Percentiles rank a stretch among this genome's conserved stretches.
Evolutionary conservation across 2,329 filamentous ascomycete species (phyloP).

Genomic region (Zasmidium angulare): DNA sequence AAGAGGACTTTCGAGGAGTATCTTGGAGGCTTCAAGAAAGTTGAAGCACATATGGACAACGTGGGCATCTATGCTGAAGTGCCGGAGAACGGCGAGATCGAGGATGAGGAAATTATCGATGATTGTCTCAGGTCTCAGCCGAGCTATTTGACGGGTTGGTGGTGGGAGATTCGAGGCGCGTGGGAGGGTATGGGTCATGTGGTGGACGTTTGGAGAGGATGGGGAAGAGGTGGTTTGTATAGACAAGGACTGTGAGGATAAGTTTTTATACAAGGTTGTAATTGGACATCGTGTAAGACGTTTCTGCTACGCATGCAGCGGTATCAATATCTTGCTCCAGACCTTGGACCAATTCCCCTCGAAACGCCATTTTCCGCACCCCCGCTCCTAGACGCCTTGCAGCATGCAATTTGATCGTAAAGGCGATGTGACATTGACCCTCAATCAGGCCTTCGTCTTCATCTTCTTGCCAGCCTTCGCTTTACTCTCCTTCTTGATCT

Average conservation of each 20-base stretch:
- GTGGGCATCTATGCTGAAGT: too few species aligned
- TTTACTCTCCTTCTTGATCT: slow-evolving; percentile 7
- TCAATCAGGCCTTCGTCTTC: too few species aligned
- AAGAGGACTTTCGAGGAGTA: slow-evolving; percentile 65
- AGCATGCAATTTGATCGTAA: too few species aligned
- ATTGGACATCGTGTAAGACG: neutral
- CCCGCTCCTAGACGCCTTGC: too few species aligned
- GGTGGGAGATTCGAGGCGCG: neutral
- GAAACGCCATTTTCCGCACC: too few species aligned
- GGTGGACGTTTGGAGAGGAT: neutral
- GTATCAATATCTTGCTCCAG: neutral
- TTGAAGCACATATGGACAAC: too few species aligned
- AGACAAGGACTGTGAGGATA: neutral
- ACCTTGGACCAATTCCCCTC: too few species aligned
- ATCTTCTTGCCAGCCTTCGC: neutral
- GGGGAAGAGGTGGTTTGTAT: neutral
- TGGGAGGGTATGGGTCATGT: neutral
- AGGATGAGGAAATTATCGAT: neutral
- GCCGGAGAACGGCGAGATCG: too few species aligned
- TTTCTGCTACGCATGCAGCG: neutral
- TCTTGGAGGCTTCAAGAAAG: slow-evolving; percentile 52
- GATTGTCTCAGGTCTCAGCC: neutral
- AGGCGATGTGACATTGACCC: too few species aligned
- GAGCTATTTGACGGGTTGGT: neutral
- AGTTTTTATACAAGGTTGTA: neutral